Percentiles rank a stretch among this genome's conserved stretches.
Evolutionary conservation across 169 alveolate genomes (phyloP).

Genomic region (Babesia divergens): DNA sequence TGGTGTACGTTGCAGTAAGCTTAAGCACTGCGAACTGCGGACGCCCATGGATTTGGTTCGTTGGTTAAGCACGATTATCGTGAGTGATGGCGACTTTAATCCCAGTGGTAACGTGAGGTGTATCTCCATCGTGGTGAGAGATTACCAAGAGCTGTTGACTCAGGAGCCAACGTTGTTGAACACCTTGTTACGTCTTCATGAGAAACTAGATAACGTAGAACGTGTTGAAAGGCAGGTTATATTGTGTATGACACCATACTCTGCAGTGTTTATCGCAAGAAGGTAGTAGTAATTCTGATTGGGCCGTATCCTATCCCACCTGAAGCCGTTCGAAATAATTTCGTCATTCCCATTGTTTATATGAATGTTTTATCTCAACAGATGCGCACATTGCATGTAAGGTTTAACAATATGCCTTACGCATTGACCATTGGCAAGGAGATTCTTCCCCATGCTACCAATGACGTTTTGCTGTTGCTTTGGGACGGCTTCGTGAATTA

Average conservation of each 20-base stretch:
- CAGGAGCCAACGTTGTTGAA: constrained; percentile 31
- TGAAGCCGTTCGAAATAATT: background rate
- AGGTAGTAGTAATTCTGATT: constrained; percentile 15
- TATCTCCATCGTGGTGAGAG: constrained; percentile 6
- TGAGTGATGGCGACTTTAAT: background rate
- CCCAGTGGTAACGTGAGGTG: background rate
- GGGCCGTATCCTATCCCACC: constrained; percentile 44
- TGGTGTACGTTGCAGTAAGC: background rate
- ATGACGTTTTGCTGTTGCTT: background rate
- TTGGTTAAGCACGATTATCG: background rate
- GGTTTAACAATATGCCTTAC: background rate
- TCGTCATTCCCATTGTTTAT: constrained; percentile 17
- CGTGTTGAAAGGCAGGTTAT: background rate
- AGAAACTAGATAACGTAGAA: background rate
- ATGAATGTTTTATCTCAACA: background rate
- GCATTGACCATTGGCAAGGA: background rate
- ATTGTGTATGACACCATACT: background rate
- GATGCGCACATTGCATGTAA: background rate
- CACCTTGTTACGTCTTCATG: constrained; percentile 26
- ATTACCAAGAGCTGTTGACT: constrained; percentile 38
- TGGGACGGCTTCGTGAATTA: constrained; percentile 28
- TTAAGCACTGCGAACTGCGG: background rate
- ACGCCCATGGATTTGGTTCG: background rate
- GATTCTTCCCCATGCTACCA: background rate
- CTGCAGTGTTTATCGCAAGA: background rate